Evolutionary conservation across 148 eudicot genomes (phyloP).

Genomic region (Selenicereus undatus): DNA sequence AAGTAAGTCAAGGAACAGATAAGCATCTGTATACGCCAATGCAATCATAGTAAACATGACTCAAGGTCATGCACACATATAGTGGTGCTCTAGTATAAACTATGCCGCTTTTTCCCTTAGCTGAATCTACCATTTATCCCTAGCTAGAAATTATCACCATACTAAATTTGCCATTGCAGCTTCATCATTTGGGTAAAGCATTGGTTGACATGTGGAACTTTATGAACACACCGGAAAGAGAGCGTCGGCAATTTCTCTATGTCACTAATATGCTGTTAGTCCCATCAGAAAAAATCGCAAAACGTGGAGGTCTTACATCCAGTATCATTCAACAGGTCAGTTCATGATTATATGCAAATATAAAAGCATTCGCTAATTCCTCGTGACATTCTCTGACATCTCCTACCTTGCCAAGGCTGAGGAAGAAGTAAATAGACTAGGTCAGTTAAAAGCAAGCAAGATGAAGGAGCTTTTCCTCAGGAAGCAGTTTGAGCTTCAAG

Average conservation of each 20-base stretch:
- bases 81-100: too few relatives aligned
- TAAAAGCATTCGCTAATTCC: not conserved
- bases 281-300: constrained; percentile 42
- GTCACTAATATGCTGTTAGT: constrained; percentile 45
- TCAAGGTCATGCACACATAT: too few relatives aligned
- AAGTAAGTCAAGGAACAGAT: too few relatives aligned
- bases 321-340: constrained; percentile 79
- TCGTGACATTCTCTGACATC: not conserved
- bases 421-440: constrained; percentile 81
- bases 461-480: constrained; percentile 86
- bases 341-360: constrained; percentile 11
- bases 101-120: not conserved
- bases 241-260: constrained; percentile 54
- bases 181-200: constrained; percentile 66
- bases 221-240: constrained; percentile 71
- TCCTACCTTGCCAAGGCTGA: constrained; percentile 56
- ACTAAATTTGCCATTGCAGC: constrained; percentile 48
- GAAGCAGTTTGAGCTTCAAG: constrained; percentile 81
- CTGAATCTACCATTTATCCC: not conserved
- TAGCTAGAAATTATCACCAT: not conserved
- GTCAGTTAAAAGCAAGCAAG: constrained; percentile 82
- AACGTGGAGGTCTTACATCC: constrained; percentile 61
- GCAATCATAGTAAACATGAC: too few relatives aligned
- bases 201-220: constrained; percentile 82
- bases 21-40: too few relatives aligned